Base-by-base conservation (phyloP, 1,284 basidiomycete genomes). In the Pseudozyma tsukubaensis region DNA sequence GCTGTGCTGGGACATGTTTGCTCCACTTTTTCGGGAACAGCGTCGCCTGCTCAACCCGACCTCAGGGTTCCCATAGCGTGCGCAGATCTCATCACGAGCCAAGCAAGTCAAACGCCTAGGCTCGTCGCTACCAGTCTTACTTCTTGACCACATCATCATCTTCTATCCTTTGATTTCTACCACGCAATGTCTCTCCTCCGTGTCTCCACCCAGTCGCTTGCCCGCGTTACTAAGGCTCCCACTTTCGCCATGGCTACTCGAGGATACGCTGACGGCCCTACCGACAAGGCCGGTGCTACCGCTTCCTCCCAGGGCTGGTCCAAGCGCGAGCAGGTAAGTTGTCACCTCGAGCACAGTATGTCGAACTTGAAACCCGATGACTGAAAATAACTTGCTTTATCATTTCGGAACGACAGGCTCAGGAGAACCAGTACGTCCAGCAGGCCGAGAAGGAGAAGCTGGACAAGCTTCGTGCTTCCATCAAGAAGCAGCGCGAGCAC, bases 391-490 rank as follows among this genome's bases (percentile, higher is more conserved):
- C 48, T 35, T 35, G 18, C 11, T 35, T 4, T 8, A 8, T 29
- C 24, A 8, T 18, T 24, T 29, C 35, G 29, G 12, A 18, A 14
- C 19, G 3, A 3, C 53, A 77, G 76, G 76, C 78, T 16, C 59
- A 72, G 40, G 78, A 80, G 67, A 70, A 72, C 69, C 67, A 74
- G 69, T 80, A 80, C 72, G 71, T 80, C 19, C 65, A 71, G 50
- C 62, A 80, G 62, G 66, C 69, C 21, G 81, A 82, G 57, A 72
- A 78, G 63, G 76, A 78, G 62, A 81, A 81, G 70, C 81, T 82
- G 54, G 56, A 54, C 35, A 77, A 79, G 61, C 72, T 80, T 21
- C 59, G 70, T 16, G 76, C 72, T 36, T 75, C 76, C 36, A 63
- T 78, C 59, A 66, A 75, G 71, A 67, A 78, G 64, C 78, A 80